Percentiles rank a stretch among this genome's conserved stretches.
phyloP scores from a whole-genome alignment of 176 grass and related monocot genomes.

The Aechmea fasciata region DNA sequence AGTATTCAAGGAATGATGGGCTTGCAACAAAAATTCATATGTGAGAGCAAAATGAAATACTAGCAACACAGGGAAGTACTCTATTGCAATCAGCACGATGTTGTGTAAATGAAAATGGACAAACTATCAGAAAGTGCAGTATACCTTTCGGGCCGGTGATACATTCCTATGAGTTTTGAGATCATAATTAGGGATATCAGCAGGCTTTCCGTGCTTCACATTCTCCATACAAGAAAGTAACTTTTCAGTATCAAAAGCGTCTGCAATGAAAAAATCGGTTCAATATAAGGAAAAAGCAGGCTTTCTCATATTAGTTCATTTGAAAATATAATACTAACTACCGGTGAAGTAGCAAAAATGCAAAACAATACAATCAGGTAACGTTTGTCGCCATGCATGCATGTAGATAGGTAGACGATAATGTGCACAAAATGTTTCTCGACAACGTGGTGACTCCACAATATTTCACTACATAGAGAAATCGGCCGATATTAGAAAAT shows the following conservation, averaged over 20 bases:
- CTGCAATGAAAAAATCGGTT: conserved; percentile 27
- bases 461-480: neutral
- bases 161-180: conserved; percentile 62
- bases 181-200: conserved; percentile 82
- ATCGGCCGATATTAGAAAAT: neutral
- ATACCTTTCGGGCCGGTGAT: conserved; percentile 39
- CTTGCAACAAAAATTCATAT: neutral
- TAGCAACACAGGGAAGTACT: neutral
- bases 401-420: too few species aligned
- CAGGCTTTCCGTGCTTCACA: conserved; percentile 55
- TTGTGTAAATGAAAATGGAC: neutral
- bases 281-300: neutral
- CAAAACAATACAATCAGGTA: neutral
- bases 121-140: neutral
- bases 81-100: neutral
- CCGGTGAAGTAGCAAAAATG: neutral
- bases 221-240: conserved; percentile 77
- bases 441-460: neutral
- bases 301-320: neutral
- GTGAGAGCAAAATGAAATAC: neutral
- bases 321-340: neutral
- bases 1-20: neutral
- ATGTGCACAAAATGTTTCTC: neutral
- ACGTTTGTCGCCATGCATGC: too few species aligned
- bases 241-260: conserved; percentile 77